Percentiles rank a stretch among this genome's conserved stretches.
phyloP scores from a whole-genome alignment of 805 yeast species.

The Wickerhamiella sorbophila region DNA sequence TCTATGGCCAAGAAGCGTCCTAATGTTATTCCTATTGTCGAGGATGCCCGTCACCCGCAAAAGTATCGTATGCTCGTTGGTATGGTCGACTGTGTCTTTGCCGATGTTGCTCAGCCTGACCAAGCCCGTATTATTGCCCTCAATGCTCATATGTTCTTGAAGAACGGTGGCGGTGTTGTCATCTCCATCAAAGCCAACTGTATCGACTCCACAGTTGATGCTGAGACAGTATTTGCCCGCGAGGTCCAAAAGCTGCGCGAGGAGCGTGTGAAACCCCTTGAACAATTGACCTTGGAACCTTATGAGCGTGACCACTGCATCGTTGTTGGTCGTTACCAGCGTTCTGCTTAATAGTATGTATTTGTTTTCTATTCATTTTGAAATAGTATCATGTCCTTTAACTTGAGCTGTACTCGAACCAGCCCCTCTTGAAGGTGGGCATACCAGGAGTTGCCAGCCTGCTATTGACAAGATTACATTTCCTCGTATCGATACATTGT shows the following conservation, averaged over 20 bases:
- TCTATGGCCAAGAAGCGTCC: constrained; percentile 99
- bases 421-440: no score
- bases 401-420: no score
- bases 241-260: constrained; percentile 98
- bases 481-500: neutral
- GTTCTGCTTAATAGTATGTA: constrained; percentile 39
- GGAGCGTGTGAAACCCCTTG: constrained; percentile 96
- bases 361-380: no score
- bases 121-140: constrained; percentile 99
- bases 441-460: no score
- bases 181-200: constrained; percentile 99
- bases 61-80: constrained; percentile 98
- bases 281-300: constrained; percentile 97
- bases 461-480: no score
- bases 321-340: constrained; percentile 91
- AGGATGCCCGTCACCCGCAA: constrained; percentile 99
- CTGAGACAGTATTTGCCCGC: constrained; percentile 98
- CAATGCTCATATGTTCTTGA: constrained; percentile 94
- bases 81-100: constrained; percentile 97
- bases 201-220: constrained; percentile 98
- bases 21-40: constrained; percentile 94
- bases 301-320: constrained; percentile 99
- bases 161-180: constrained; percentile 97
- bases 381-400: no score
- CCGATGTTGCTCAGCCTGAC: constrained; percentile 99